phyloP scores from a whole-genome alignment of 1,139 yeast genomes.

The Kurtzmaniella quercitrusa region DNA sequence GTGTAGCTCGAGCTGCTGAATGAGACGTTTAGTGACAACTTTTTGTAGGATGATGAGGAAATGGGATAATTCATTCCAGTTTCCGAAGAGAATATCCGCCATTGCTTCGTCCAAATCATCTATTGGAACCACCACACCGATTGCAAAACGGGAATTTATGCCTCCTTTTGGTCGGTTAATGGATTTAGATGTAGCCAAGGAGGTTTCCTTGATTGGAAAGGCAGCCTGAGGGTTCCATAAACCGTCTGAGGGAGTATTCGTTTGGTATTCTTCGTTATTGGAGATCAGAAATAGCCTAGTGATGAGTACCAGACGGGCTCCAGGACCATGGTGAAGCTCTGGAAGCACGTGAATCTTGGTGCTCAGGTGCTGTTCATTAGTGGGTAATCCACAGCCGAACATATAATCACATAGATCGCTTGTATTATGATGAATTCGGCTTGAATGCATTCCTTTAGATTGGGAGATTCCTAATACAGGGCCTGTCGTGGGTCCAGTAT shows the following conservation, averaged over 20 bases:
- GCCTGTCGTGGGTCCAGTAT: not conserved
- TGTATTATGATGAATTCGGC: constrained; percentile 33
- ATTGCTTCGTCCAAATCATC: constrained; percentile 25
- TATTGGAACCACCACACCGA: constrained; percentile 47
- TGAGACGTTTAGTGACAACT: constrained; percentile 32
- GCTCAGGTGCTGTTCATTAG: constrained; percentile 40
- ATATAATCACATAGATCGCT: constrained; percentile 47
- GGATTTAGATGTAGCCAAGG: not conserved
- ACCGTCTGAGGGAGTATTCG: constrained; percentile 2
- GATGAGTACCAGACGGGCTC: constrained; percentile 35
- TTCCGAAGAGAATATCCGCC: constrained; percentile 40
- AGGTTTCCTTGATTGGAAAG: constrained; percentile 21
- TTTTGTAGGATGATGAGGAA: constrained; percentile 37
- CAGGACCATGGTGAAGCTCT: constrained; percentile 25
- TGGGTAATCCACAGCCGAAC: constrained; percentile 56
- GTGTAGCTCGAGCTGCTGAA: constrained; percentile 15
- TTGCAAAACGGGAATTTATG: constrained; percentile 38
- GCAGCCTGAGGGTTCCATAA: constrained; percentile 35
- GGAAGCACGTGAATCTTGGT: constrained; percentile 50
- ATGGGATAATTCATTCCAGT: constrained; percentile 47
- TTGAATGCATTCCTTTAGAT: not conserved
- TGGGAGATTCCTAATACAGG: not conserved
- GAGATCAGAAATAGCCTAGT: constrained; percentile 44
- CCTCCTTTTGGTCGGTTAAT: not conserved
- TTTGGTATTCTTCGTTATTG: constrained; percentile 18